Conservation (phyloP, 108 stramenopile genomes). For the Nitzschia inconspicua region DNA sequence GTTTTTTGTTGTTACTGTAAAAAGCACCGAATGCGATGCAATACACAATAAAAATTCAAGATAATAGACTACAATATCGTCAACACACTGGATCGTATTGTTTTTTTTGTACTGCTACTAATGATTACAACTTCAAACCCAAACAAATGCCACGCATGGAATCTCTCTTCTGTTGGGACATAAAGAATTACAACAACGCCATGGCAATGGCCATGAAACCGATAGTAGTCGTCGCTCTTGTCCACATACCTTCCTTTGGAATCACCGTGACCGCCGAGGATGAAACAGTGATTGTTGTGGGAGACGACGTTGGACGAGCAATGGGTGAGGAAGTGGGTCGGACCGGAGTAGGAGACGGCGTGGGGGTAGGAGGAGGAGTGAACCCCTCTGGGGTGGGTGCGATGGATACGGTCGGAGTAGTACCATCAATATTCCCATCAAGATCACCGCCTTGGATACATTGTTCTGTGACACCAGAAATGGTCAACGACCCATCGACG, state of each 20-base stretch:
- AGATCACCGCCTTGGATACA: not conserved
- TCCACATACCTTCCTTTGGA: not conserved
- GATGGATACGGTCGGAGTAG: not conserved
- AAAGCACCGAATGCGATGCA: not conserved
- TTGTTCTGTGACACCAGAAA: not conserved
- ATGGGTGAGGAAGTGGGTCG: not conserved
- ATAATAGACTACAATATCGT: not conserved
- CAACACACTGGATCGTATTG: not conserved
- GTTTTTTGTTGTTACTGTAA: no score
- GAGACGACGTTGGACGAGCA: not conserved
- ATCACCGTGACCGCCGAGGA: not conserved
- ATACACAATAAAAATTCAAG: not conserved
- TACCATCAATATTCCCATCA: not conserved
- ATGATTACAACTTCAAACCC: not conserved
- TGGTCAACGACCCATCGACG: not conserved
- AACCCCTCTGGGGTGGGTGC: not conserved
- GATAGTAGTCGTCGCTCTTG: not conserved
- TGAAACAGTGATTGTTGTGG: not conserved
- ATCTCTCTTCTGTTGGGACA: not conserved
- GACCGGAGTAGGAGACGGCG: not conserved
- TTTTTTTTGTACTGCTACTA: not conserved
- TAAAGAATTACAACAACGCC: not conserved
- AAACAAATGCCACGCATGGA: not conserved
- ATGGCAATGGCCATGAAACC: not conserved
- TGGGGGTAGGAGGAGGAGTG: not conserved